Evolutionary conservation across 768 basidiomycete genomes (phyloP).

Genomic region (Leccinum rimulosum): DNA sequence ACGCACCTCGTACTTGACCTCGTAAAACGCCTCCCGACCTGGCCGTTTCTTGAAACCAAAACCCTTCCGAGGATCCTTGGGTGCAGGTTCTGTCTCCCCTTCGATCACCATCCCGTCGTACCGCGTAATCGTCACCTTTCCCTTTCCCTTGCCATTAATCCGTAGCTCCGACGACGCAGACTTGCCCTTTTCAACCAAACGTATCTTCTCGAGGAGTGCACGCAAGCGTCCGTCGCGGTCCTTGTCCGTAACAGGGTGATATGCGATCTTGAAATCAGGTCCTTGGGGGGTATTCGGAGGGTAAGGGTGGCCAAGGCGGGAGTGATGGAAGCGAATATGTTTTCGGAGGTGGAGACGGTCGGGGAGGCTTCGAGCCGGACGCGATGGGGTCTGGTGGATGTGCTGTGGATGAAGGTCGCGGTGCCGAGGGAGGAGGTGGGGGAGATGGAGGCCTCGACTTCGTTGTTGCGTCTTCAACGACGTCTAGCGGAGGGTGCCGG

Average conservation of each 20-base stretch:
- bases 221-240: slow-evolving; percentile 39
- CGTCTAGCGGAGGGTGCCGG: too few relatives aligned
- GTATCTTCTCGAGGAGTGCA: slow-evolving; percentile 41
- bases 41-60: slow-evolving; percentile 35
- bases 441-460: slow-evolving; percentile 30
- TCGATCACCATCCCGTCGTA: slow-evolving; percentile 55
- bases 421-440: slow-evolving; percentile 17
- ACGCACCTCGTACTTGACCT: slow-evolving; percentile 57
- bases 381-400: slow-evolving; percentile 29
- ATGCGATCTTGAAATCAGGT: slow-evolving; percentile 61
- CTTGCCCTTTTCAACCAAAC: slow-evolving; percentile 31
- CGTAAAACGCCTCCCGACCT: slow-evolving; percentile 40
- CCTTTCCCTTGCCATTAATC: slow-evolving; percentile 62
- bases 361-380: slow-evolving; percentile 22
- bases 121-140: slow-evolving; percentile 54
- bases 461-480: neutral
- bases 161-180: slow-evolving; percentile 32
- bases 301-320: slow-evolving; percentile 57
- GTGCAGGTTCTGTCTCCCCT: slow-evolving; percentile 39
- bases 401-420: slow-evolving; percentile 16
- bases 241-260: slow-evolving; percentile 56
- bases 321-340: slow-evolving; percentile 41
- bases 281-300: slow-evolving; percentile 45
- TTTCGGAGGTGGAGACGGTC: slow-evolving; percentile 27
- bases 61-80: slow-evolving; percentile 55